Evolutionary conservation across 257 asterid species (phyloP), one percentile per base, ranked within the genome.

Genomic region (Primulina tabacum): DNA sequence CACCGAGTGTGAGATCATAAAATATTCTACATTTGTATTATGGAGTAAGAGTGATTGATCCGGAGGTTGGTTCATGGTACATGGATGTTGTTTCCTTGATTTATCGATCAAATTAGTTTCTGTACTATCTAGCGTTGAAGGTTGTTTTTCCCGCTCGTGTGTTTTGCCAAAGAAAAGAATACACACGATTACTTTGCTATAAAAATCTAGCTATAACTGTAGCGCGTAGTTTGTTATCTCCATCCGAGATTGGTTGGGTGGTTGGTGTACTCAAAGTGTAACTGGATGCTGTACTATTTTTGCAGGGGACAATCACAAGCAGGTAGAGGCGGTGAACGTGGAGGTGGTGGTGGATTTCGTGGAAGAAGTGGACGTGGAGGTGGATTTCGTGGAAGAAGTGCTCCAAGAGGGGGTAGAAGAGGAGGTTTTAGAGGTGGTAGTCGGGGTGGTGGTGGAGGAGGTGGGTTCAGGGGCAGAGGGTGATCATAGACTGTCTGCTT

Each of bases 381-480:
- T 7, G 86, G 88, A 53, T 79, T 82, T 58, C 90, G 95, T 17
- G 90, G 92, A 66, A 76, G 55, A 43, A 90, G 92, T 74, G 81
- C 85, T 60, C 87, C 89, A 4, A 76, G 96, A 53, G 90, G 92
- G 18, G 88, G 92, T 34, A 74, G 95, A 69, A 92, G 96, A 7
- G 93, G 96, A 7, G 91, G 89, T 7, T 84, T 84, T 7, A 69
- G 94, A 9, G 88, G 90, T 6, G 86, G 91, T 7, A 78, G 88
- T 12, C 83, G 90, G 55, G 57, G 57, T 47, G 86, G 95, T 32
- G 86, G 95, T 17, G 86, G 95, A 28, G 86, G 95, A 28, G 86
- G 95, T 17, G 88, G 94, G 60, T 88, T 85, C 81, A 86, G 97
- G 81, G 96, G 96, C 68, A 82, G 96, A 74, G 96, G 96, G 60